Conservation (phyloP, 208 protist genomes). For the Leishmania guyanensis region DNA sequence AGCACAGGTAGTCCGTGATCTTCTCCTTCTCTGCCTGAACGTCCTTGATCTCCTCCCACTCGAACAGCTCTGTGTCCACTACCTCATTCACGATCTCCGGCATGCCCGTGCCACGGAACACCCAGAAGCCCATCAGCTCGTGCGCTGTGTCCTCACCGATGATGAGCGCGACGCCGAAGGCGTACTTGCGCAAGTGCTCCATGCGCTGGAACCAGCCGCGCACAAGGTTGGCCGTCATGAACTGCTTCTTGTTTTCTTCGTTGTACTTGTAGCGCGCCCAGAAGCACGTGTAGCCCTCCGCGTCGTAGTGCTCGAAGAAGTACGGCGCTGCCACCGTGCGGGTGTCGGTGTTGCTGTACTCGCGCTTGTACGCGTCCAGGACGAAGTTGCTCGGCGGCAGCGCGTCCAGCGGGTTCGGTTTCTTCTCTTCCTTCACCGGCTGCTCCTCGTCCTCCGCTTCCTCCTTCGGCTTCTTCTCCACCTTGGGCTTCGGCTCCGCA, state of each 20-base stretch:
- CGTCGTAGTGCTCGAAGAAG: constrained; percentile 72
- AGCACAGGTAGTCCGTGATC: constrained; percentile 84
- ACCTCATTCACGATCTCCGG: constrained; percentile 75
- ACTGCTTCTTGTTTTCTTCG: constrained; percentile 81
- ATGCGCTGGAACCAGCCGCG: constrained; percentile 88
- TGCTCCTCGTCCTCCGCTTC: constrained; percentile 42
- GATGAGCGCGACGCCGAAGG: constrained; percentile 78
- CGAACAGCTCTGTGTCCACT: constrained; percentile 80
- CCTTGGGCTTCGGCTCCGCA: constrained; percentile 36
- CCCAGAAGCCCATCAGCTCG: constrained; percentile 76
- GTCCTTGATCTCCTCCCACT: constrained; percentile 74
- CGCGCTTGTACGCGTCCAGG: constrained; percentile 76
- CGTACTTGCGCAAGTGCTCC: constrained; percentile 85
- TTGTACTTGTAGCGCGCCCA: constrained; percentile 86
- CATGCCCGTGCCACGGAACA: constrained; percentile 85
- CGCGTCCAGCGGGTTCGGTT: constrained; percentile 68
- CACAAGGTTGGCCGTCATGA: constrained; percentile 86
- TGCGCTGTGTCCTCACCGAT: constrained; percentile 78
- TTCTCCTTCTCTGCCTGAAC: constrained; percentile 67
- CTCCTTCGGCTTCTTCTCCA: constrained; percentile 28
- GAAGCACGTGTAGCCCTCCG: constrained; percentile 72
- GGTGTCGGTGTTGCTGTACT: constrained; percentile 83
- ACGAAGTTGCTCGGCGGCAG: constrained; percentile 67
- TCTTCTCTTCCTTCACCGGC: constrained; percentile 62
- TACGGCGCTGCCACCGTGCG: constrained; percentile 69